Conservation (phyloP, 75 land plant genomes). For the Selaginella moellendorffii region DNA sequence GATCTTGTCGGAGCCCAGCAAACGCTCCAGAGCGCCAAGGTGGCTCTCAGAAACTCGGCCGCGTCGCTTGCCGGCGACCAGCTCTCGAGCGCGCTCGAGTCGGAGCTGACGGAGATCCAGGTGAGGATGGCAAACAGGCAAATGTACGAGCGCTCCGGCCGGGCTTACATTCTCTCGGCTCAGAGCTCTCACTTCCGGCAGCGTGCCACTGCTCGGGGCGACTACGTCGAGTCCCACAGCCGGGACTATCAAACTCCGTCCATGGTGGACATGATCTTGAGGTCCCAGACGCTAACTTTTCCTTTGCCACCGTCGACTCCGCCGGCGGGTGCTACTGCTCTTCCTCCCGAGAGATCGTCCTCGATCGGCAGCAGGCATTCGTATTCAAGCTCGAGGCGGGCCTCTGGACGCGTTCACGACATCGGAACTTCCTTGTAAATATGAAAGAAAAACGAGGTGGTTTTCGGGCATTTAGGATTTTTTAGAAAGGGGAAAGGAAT, state of each 20-base stretch:
- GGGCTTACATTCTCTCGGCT: slow-evolving; percentile 16
- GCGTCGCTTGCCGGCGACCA: slow-evolving; percentile 12
- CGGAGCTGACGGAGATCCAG: slow-evolving; percentile 24
- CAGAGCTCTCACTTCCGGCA: slow-evolving; percentile 22
- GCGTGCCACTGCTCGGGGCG: slow-evolving; percentile 14
- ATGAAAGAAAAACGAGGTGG: too few species aligned
- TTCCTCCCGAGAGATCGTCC: too few species aligned
- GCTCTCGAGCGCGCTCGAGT: slow-evolving; percentile 17
- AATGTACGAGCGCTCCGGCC: slow-evolving; percentile 8
- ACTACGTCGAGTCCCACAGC: slow-evolving; percentile 2
- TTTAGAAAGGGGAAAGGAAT: too few species aligned
- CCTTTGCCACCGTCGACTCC: slow-evolving; percentile 16
- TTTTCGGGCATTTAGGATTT: not conserved
- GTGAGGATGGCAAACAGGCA: slow-evolving; percentile 10
- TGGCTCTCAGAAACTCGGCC: slow-evolving; percentile 8
- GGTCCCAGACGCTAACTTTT: slow-evolving; percentile 39
- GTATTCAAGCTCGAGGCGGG: not conserved
- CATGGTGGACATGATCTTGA: slow-evolving; percentile 47
- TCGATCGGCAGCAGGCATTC: not conserved
- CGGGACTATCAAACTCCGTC: slow-evolving; percentile 13
- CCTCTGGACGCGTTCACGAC: not conserved
- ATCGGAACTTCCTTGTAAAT: not conserved
- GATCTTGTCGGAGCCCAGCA: slow-evolving; percentile 20
- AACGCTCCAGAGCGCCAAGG: slow-evolving; percentile 17
- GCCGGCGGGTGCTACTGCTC: not conserved